A percentile compares a stretch with the other conserved stretches of the same genome.
These are phyloP conservation scores for Pholiota molesta DNA, from an alignment of 768 basidiomycete genomes.

Conservation along the genomic window DNA sequence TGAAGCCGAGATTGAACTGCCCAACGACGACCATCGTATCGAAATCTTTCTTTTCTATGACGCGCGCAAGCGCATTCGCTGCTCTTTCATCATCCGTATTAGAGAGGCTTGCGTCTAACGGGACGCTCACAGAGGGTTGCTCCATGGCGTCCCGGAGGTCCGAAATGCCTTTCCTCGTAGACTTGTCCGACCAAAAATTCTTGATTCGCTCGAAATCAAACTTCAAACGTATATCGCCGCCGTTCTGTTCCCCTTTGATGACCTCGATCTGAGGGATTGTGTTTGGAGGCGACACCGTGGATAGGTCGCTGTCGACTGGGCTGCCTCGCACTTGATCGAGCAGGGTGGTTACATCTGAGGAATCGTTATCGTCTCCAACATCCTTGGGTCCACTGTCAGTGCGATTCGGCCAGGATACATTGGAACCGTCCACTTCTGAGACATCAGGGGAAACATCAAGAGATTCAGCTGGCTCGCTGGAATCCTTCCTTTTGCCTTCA, in stretches of 20 bases:
- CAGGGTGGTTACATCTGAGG: neutral
- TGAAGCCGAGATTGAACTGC: conserved; percentile 96
- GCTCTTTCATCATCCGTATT: conserved; percentile 51
- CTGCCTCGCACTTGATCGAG: neutral
- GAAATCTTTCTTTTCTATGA: conserved; percentile 90
- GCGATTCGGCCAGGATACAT: too few species aligned
- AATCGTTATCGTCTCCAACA: neutral
- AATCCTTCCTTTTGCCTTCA: neutral
- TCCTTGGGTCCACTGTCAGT: neutral
- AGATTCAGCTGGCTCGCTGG: neutral
- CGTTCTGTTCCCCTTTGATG: conserved; percentile 33
- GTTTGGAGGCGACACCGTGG: conserved; percentile 12
- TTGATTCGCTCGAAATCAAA: conserved; percentile 31
- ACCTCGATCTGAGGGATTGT: conserved; percentile 38
- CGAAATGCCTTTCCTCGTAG: conserved; percentile 7
- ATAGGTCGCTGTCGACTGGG: neutral
- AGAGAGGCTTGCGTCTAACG: conserved; percentile 41
- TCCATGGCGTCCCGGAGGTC: neutral
- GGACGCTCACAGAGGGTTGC: conserved; percentile 15
- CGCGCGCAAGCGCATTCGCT: conserved; percentile 74
- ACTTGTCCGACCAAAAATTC: conserved; percentile 19
- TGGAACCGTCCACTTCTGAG: too few species aligned
- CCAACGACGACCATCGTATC: conserved; percentile 81
- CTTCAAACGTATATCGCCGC: conserved; percentile 30
- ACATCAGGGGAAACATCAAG: neutral